Evolutionary conservation across 2,329 filamentous ascomycete genomes (phyloP), one percentile per base, ranked within the genome.

Genomic region (Zymoseptoria tritici): DNA sequence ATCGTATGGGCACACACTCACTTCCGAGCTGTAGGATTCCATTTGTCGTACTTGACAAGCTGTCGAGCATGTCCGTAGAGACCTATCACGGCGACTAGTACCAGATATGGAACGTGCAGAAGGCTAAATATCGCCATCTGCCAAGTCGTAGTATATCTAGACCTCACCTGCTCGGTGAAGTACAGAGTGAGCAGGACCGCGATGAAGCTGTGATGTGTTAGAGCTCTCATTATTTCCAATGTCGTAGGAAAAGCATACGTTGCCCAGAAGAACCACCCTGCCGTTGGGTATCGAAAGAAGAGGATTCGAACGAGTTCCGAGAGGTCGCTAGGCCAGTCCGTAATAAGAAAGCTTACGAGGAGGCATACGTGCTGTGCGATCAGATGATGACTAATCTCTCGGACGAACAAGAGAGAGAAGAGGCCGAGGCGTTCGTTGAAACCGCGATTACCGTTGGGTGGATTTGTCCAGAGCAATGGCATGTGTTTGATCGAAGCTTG

Each of bases 311-410:
- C 74, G 3, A 79, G 68, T 13, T 73, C 72, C 6, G 59, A 59
- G 7, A 72, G 70, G 24, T 71, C 73, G 19, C 67, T 70, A 0
- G 78, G 78, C 59, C 78, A 80, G 42, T 75, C 73, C 19, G 72
- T 73, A 62, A 79, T 77, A 62, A 80, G 60, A 63, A 80, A 77
- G 52, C 75, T 77, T 16, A 77, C 24, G 3, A 80, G 73, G 1
- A 80, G 69, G 63, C 77, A 80, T 2, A 74, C 75, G 66, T 80
- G 79, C 62, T 79, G 77, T 2, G 77, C 78, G 51, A 80, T 77
- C 13, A 80, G 73, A 57, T 80, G 80, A 62, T 80, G 80, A 55
- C 74, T 77, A 49, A 74, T 67, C 62, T 80, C 78, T 24, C 78
- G 75, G 31, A 79, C 74, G 20, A 77, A 67, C 1, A 80, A 73